Conservation (phyloP, 129 eudicot species). For the carrot (Daucus carota) region DNA sequence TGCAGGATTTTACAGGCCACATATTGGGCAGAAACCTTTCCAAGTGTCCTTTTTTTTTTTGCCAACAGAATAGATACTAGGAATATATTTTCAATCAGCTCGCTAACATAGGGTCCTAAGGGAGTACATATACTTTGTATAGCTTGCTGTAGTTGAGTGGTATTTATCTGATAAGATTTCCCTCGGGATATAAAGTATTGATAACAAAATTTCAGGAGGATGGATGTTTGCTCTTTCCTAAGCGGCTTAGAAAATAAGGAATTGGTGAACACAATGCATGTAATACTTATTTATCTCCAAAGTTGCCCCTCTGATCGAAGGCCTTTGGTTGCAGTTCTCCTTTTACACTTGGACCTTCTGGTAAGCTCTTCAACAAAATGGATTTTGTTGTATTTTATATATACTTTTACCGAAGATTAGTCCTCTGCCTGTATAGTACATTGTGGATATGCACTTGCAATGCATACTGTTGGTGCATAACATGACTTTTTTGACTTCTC, state of each 20-base stretch:
- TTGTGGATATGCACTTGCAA: too few relatives aligned
- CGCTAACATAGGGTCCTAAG: not conserved
- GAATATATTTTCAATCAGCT: not conserved
- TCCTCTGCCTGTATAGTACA: not conserved
- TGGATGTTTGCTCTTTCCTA: slow-evolving; percentile 34
- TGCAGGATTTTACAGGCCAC: not conserved
- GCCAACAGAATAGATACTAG: not conserved
- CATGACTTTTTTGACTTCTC: not conserved
- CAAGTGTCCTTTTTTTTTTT: not conserved
- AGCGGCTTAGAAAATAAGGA: slow-evolving; percentile 44
- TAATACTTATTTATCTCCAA: slow-evolving; percentile 46
- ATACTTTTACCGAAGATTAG: not conserved
- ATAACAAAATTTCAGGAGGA: slow-evolving; percentile 42
- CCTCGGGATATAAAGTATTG: not conserved
- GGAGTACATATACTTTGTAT: not conserved
- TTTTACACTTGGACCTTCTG: slow-evolving; percentile 65
- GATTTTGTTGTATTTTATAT: not conserved
- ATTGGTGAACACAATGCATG: slow-evolving; percentile 41
- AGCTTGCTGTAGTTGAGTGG: not conserved
- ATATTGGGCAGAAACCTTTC: not conserved
- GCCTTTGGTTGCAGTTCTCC: slow-evolving; percentile 56
- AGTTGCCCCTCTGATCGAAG: slow-evolving; percentile 40
- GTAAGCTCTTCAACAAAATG: slow-evolving; percentile 25
- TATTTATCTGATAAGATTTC: not conserved
- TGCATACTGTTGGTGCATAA: not conserved